Base-by-base conservation (phyloP, 192 early-diverging fungal genomes). In the Obelidium mucronatum region DNA sequence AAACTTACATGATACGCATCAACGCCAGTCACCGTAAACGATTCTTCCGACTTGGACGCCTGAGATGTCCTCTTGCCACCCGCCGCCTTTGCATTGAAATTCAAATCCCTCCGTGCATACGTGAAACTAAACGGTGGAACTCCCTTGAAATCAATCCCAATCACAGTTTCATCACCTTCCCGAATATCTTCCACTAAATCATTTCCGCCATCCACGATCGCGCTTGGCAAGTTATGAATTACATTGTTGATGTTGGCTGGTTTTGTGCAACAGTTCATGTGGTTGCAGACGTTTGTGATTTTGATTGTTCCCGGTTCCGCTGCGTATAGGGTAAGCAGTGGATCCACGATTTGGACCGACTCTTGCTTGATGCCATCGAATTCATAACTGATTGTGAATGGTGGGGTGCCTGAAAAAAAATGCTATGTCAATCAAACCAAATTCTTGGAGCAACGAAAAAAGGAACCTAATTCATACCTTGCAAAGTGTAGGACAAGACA, bases 121-220 rank as follows among this genome's bases (percentile, higher is more conserved):
- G 90, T 86, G 77, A 93, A 93, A 1, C 82, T 85, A 76, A 91
- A 93, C 22, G 92, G 92, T 35, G 89, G 84, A 19, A 80, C 81
- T 34, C 92, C 92, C 5, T 79, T 67, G n/a, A 93, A 85, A 15
- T 91, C 84, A 60, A 93, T 72, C 0, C 60, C 65, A 52, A 92
- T 89, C 17, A 83, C 76, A 1, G 87, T 86, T 63, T 86, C 78
- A 34, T 86, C 84, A 88, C 86, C 87, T 80, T 88, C 85, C 17
- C 88, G 69, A 72, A 93, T 90, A 65, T 93, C 91, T 69, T 91
- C 90, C 48, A 87, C 78, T n/a, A 86, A 76, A 39, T 93, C 85
- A 22, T 84, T 63, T 4, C 92, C 92, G 24, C 86, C 89, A 56
- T 89, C 89, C 24, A 93, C 88, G 28, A 86, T 86, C 1, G 88